Base-by-base conservation (phyloP, 345 rosid species). In the Eucalyptus virginea region DNA sequence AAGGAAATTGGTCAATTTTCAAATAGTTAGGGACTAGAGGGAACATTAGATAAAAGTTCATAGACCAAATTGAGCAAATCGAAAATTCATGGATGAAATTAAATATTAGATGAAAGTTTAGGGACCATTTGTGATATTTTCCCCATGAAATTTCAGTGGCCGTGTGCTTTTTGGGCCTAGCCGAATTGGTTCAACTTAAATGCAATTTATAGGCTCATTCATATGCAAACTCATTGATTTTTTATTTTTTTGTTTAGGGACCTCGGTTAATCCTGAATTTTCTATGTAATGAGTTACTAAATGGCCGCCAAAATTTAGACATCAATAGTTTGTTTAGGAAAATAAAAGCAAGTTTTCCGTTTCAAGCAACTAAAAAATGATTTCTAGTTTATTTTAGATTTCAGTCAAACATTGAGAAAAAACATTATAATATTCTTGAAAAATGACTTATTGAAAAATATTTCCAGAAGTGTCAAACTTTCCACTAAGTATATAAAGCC, bases 121-220 rank as follows among this genome's bases (percentile, higher is more conserved):
- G n/a, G n/a, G n/a, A n/a, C n/a, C n/a, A n/a, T n/a, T n/a, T n/a
- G n/a, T n/a, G n/a, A n/a, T n/a, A n/a, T n/a, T n/a, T n/a, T n/a
- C n/a, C n/a, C n/a, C 58, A 52, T 52, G 58, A 19, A 19, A 19
- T 52, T 52, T 19, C 58, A 52, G 0, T 52, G 26, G 58, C 5
- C 19, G 0, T 51, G 2, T 52, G 26, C 58, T 0, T 0, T 26
- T 1, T 52, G 24, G 17, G 69, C 69, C 16, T 28, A 60, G 1
- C 15, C 1, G 2, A 65, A 30, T 65, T 37, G 37, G 37, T n/a
- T 32, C 77, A 65, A 30, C 34, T 65, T 30, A n/a, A 65, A n/a
- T 65, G 37, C 37, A 65, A n/a, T 28, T 60, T 65, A 65, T 65
- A 32, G 19, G 40, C 21, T 65, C 0, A 65, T 65, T 32, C 17